phyloP scores from a whole-genome alignment of 495 filamentous ascomycete species.

The Schizothecium vesticola region DNA sequence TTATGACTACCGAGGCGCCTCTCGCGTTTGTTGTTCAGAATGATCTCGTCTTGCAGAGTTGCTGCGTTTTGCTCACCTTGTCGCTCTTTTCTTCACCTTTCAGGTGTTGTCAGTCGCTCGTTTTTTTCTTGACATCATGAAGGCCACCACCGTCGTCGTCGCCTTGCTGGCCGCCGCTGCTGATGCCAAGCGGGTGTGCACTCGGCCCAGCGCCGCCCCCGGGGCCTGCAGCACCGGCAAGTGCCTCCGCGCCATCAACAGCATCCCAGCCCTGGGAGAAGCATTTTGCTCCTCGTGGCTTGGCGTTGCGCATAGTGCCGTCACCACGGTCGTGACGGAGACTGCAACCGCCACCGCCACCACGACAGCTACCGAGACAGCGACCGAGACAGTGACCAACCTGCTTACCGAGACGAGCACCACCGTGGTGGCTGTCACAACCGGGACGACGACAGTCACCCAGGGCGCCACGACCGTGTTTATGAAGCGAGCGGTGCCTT shows the following conservation, averaged over 20 bases:
- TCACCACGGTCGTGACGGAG: background rate
- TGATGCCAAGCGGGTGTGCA: background rate
- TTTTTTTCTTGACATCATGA: background rate
- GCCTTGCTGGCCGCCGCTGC: background rate
- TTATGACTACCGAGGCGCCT: background rate
- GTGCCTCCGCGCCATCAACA: background rate
- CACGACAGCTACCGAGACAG: conserved; percentile 17
- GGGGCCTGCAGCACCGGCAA: background rate
- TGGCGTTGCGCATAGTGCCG: background rate
- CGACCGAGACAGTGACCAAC: conserved; percentile 9
- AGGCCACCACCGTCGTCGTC: background rate
- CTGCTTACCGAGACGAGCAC: conserved; percentile 12
- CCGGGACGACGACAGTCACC: conserved; percentile 9
- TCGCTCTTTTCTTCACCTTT: background rate
- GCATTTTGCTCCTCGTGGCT: conserved; percentile 21
- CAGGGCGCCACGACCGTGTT: conserved; percentile 10
- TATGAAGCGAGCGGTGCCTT: conserved; percentile 7
- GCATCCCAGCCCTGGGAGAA: conserved; percentile 6
- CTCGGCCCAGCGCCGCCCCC: background rate
- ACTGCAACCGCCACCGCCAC: conserved; percentile 4
- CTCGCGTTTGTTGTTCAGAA: background rate
- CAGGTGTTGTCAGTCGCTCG: background rate
- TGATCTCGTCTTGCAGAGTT: background rate
- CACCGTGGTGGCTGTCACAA: conserved; percentile 10
- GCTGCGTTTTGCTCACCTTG: background rate